Base-by-base conservation (phyloP, 2,329 filamentous ascomycete species). In the Chalaropsis ovoidea region DNA sequence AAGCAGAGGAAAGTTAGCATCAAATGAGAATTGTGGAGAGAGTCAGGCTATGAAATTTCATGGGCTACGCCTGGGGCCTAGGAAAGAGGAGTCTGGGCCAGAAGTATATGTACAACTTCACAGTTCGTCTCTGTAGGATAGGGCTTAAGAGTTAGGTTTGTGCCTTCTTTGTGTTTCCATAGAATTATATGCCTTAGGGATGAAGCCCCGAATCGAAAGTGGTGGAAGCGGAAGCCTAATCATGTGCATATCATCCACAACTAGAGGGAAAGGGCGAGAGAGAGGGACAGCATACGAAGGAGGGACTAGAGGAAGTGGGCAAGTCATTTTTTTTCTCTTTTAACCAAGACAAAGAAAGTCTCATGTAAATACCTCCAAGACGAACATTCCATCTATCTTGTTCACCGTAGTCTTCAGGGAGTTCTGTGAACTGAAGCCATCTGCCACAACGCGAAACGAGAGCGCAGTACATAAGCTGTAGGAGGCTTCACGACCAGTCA, bases 131-230 rank as follows among this genome's bases (percentile, higher is more conserved):
- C 31, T 31, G 24, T 35, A 56, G 54, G 27, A 39, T 58, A 58
- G 54, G 54, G 54, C 54, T 58, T 39, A 39, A 39, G 31, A 58
- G 54, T 58, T 58, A 58, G 54, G 54, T 58, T 58, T 58, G 54
- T 58, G 54, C 13, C 6, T 47, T 47, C n/a, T 19, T 39, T 58
- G 54, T 39, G 54, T 39, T 58, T 31, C 24, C 54, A n/a, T 17
- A 35, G 31, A 39, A 35, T 15, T 19, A 58, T 39, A 58, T 39
- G 15, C 27, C 54, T 58, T 35, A n/a, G 17, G 54, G 54, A 35
- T 58, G 19, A 58, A 58, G 54, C 27, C 54, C 27, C 54, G 27
- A 19, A 39, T n/a, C 15, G 31, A 58, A 39, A 58, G 24, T 39
- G 27, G 54, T 52, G 22, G 24, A 52, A 39, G 27, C 8, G 49